phyloP scores from a whole-genome alignment of 768 basidiomycete genomes.

The Suillus lakei region DNA sequence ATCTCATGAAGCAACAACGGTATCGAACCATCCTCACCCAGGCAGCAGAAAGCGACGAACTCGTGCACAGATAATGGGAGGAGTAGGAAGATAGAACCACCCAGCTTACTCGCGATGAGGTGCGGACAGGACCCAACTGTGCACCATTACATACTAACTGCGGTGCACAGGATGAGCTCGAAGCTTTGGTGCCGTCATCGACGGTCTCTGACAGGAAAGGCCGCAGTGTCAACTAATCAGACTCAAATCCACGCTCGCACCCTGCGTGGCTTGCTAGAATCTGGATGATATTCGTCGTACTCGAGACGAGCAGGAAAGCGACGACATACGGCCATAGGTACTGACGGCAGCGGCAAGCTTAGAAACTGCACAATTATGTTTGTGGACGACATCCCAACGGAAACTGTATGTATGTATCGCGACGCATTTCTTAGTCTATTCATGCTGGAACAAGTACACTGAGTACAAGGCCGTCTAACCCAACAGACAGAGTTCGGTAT shows the following conservation, averaged over 20 bases:
- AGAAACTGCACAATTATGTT: too few species aligned
- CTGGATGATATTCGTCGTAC: constrained; percentile 74
- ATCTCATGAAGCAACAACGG: constrained; percentile 76
- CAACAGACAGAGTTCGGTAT: too few species aligned
- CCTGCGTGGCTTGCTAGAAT: constrained; percentile 76
- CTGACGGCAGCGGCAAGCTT: constrained; percentile 67
- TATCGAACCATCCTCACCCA: constrained; percentile 75
- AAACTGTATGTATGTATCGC: too few species aligned
- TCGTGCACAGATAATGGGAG: constrained; percentile 84
- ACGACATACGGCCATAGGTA: constrained; percentile 77
- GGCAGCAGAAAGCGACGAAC: constrained; percentile 76
- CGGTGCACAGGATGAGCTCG: constrained; percentile 60
- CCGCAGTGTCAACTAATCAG: constrained; percentile 45
- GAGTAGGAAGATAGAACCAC: constrained; percentile 80
- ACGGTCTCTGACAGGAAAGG: constrained; percentile 43
- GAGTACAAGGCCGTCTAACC: too few species aligned
- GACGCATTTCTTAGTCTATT: too few species aligned
- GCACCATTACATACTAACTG: constrained; percentile 8
- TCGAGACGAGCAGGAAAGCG: constrained; percentile 63
- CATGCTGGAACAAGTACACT: too few species aligned
- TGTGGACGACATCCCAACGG: too few species aligned
- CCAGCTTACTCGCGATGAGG: constrained; percentile 73
- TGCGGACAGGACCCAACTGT: constrained; percentile 17
- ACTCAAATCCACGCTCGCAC: constrained; percentile 71
- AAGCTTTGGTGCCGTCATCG: constrained; percentile 70